Percentiles rank a stretch among this genome's conserved stretches.
These are phyloP conservation scores for Cystobasidiaceae sp. DNA, from an alignment of 1,284 basidiomycete genomes.

Conservation along the genomic window DNA sequence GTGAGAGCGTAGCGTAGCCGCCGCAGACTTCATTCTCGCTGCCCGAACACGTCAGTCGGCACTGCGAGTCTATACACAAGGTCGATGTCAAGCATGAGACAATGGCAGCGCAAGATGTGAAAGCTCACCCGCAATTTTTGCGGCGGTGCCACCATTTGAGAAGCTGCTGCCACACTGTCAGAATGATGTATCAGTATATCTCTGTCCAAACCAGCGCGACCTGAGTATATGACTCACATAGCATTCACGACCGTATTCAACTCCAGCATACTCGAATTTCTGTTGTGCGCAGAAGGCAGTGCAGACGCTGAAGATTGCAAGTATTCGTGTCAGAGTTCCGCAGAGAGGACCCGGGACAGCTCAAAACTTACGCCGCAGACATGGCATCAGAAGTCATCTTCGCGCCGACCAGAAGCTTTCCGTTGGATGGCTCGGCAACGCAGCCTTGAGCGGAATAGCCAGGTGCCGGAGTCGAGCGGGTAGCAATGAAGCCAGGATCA, in stretches of 20 bases:
- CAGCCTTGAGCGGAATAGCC: conserved; percentile 27
- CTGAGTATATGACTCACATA: not conserved
- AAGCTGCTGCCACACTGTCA: conserved; percentile 14
- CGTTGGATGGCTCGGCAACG: conserved; percentile 17
- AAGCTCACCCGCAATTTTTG: conserved; percentile 5
- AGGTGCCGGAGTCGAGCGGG: conserved; percentile 11
- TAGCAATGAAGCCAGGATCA: not conserved
- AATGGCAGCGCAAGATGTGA: not conserved
- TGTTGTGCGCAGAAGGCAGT: conserved; percentile 21
- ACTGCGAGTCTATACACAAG: not conserved
- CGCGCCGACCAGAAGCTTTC: conserved; percentile 22
- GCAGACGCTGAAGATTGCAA: conserved; percentile 17
- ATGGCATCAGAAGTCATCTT: conserved; percentile 5
- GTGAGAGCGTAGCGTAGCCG: conserved; percentile 7
- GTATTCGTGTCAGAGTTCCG: not conserved
- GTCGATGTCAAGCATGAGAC: not conserved
- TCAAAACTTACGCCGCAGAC: conserved; percentile 25
- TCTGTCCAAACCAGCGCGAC: not conserved
- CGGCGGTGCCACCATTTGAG: conserved; percentile 16
- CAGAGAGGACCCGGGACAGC: not conserved
- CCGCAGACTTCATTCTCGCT: conserved; percentile 28
- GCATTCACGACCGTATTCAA: conserved; percentile 29
- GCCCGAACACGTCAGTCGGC: not conserved
- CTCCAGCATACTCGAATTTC: conserved; percentile 23
- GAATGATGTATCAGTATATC: not conserved